These are phyloP conservation scores for Picea mariana DNA, from an alignment of 83 land plant species.

Conservation along the genomic window DNA sequence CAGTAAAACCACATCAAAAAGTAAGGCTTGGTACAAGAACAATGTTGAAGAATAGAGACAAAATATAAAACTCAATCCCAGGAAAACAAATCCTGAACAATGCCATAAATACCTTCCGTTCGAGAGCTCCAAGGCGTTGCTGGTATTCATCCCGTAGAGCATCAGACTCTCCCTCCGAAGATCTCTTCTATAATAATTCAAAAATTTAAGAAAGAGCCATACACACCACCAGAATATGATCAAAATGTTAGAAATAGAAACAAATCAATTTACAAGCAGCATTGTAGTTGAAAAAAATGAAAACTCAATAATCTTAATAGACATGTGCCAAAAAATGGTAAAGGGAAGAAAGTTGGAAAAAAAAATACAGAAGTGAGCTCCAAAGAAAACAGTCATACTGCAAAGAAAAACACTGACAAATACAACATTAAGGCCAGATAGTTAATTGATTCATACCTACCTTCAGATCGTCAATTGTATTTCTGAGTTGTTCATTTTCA, in stretches of 20 bases:
- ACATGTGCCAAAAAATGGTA: background rate
- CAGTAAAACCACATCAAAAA: background rate
- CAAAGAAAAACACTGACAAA: background rate
- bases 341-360: background rate
- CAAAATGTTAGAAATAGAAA: background rate
- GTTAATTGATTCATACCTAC: slow-evolving; percentile 36
- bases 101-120: slow-evolving; percentile 66
- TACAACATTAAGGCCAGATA: slow-evolving; percentile 5
- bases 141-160: slow-evolving; percentile 91
- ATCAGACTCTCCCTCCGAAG: slow-evolving; percentile 80
- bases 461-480: slow-evolving; percentile 76
- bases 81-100: too few species aligned
- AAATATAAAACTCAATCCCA: background rate
- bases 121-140: slow-evolving; percentile 88
- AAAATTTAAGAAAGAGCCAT: background rate
- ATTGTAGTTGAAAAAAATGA: background rate
- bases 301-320: background rate
- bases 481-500: slow-evolving; percentile 90
- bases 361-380: background rate
- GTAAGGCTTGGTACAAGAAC: background rate
- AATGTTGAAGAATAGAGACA: background rate
- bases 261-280: background rate
- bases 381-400: background rate
- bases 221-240: background rate
- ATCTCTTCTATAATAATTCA: slow-evolving; percentile 32